Evolutionary conservation across 1,284 basidiomycete genomes (phyloP).

Genomic region (Ganoderma lucidum): DNA sequence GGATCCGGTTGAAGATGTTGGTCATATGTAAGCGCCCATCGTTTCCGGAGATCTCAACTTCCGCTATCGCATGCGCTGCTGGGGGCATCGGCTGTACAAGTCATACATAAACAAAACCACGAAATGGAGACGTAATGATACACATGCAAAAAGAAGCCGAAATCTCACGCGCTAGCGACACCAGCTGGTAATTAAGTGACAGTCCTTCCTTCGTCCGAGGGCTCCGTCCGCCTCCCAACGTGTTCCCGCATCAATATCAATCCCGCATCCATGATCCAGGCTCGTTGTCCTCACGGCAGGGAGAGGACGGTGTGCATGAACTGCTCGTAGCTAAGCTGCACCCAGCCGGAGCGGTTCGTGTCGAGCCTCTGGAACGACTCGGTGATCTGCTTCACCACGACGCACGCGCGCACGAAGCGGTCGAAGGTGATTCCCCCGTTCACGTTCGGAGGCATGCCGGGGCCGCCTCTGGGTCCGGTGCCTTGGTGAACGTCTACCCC

Average conservation of each 20-base stretch:
- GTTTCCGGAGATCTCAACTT: too few relatives aligned
- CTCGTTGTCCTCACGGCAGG: constrained; percentile 66
- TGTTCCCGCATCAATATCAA: too few relatives aligned
- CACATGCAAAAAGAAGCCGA: background rate
- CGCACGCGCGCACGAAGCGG: constrained; percentile 84
- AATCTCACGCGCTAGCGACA: background rate
- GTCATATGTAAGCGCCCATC: too few relatives aligned
- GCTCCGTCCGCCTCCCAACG: background rate
- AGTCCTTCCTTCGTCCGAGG: background rate
- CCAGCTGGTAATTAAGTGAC: background rate
- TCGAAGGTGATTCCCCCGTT: constrained; percentile 75
- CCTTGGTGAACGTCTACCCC: constrained; percentile 63
- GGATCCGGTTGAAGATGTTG: too few relatives aligned
- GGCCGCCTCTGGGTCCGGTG: constrained; percentile 42
- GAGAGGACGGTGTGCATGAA: constrained; percentile 79
- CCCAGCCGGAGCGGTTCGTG: constrained; percentile 74
- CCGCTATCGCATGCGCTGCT: background rate
- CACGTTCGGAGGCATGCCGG: constrained; percentile 43
- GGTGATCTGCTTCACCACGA: constrained; percentile 79
- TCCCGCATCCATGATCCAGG: background rate
- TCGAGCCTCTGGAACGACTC: constrained; percentile 71
- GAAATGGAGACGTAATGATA: background rate
- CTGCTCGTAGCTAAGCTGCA: constrained; percentile 79
- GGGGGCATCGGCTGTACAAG: background rate
- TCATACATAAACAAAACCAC: background rate